Percentiles rank a stretch among this genome's conserved stretches.
Evolutionary conservation across 139 green algal genomes (phyloP).

Genomic region (Klebsormidium nitens): DNA sequence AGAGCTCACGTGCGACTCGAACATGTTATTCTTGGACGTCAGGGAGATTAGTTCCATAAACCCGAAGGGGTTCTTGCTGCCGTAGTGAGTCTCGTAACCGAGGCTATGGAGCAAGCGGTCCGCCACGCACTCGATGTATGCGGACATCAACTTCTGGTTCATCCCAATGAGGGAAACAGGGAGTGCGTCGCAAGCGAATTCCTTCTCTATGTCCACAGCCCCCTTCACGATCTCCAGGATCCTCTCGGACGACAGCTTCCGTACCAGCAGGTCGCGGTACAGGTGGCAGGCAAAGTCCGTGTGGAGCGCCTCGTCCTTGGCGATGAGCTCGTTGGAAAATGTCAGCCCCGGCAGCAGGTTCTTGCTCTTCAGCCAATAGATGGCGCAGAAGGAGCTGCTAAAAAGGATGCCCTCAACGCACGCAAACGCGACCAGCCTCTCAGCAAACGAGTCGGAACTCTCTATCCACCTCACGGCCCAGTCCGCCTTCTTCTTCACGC

Average conservation of each 20-base stretch:
- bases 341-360: slow-evolving; percentile 92
- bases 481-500: slow-evolving; percentile 88
- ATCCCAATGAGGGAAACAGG: slow-evolving; percentile 68
- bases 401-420: slow-evolving; percentile 98
- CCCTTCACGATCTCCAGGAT: slow-evolving; percentile 77
- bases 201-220: slow-evolving; percentile 87
- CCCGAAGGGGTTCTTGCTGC: slow-evolving; percentile 68
- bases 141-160: slow-evolving; percentile 69
- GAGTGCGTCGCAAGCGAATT: slow-evolving; percentile 84
- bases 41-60: slow-evolving; percentile 82
- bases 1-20: slow-evolving; percentile 71
- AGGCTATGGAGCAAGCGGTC: slow-evolving; percentile 68
- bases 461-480: slow-evolving; percentile 95
- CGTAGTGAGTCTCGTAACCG: slow-evolving; percentile 45
- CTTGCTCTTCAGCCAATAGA: slow-evolving; percentile 99
- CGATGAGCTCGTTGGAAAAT: slow-evolving; percentile 98
- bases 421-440: slow-evolving; percentile 88
- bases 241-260: slow-evolving; percentile 57
- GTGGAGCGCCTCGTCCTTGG: slow-evolving; percentile 93
- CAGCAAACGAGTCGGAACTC: slow-evolving; percentile 57
- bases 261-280: slow-evolving; percentile 77
- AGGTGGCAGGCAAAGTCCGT: slow-evolving; percentile 95
- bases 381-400: slow-evolving; percentile 92
- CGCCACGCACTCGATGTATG: slow-evolving; percentile 97
- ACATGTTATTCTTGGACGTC: slow-evolving; percentile 75